These are phyloP conservation scores for Iberis amara DNA, from an alignment of 441 rosid genomes.

Conservation along the genomic window DNA sequence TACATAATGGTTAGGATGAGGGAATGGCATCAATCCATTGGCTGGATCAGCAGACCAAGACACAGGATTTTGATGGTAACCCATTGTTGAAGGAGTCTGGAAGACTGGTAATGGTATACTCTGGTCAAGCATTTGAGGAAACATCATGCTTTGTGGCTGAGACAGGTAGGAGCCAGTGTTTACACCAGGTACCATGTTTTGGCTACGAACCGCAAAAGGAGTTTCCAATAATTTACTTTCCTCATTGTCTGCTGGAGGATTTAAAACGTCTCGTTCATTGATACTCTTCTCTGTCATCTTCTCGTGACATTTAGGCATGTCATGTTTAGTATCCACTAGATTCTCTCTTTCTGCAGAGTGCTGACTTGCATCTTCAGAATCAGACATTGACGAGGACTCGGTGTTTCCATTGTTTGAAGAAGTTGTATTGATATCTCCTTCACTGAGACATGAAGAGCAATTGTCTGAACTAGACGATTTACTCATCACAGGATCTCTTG, in stretches of 20 bases:
- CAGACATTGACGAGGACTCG: slow-evolving; percentile 73
- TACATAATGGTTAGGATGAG: slow-evolving; percentile 56
- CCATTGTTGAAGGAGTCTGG: slow-evolving; percentile 62
- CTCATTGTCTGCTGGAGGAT: slow-evolving; percentile 29
- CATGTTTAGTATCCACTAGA: slow-evolving; percentile 35
- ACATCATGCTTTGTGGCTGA: slow-evolving; percentile 48
- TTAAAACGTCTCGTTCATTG: slow-evolving; percentile 26
- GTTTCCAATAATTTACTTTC: slow-evolving; percentile 30
- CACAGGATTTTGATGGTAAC: slow-evolving; percentile 78
- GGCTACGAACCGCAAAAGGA: slow-evolving; percentile 33
- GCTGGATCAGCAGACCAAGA: slow-evolving; percentile 74
- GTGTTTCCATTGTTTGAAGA: slow-evolving; percentile 56
- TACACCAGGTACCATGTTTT: slow-evolving; percentile 34
- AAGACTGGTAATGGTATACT: slow-evolving; percentile 52
- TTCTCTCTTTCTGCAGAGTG: slow-evolving; percentile 58
- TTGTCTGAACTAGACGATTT: slow-evolving; percentile 66
- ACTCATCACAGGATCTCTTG: slow-evolving; percentile 36
- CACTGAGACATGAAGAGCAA: slow-evolving; percentile 78
- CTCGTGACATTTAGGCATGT: slow-evolving; percentile 15
- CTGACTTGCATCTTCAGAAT: slow-evolving; percentile 73
- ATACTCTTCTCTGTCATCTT: slow-evolving; percentile 21
- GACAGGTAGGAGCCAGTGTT: background rate
- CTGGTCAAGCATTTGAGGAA: slow-evolving; percentile 46
- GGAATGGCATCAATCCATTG: slow-evolving; percentile 54
- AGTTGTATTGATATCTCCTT: slow-evolving; percentile 64